These are phyloP conservation scores for Ajuga reptans DNA, from an alignment of 305 asterid genomes.

Conservation along the genomic window DNA sequence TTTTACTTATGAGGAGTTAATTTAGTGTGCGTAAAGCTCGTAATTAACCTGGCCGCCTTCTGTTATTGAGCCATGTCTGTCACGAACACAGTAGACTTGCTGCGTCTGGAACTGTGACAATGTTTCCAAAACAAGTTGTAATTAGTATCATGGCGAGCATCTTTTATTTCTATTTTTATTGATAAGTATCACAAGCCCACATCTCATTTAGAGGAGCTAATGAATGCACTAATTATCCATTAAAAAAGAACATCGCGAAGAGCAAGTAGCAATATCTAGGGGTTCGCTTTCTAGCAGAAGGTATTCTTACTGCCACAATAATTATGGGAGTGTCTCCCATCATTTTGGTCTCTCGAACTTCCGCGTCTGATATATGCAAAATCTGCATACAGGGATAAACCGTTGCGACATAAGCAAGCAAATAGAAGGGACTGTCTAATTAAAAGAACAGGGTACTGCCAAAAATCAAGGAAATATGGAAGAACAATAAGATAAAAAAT, in stretches of 20 bases:
- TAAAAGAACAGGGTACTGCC: background rate
- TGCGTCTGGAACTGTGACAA: constrained; percentile 81
- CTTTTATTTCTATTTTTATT: background rate
- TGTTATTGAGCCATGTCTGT: constrained; percentile 60
- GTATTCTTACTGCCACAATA: constrained; percentile 53
- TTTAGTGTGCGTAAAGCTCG: background rate
- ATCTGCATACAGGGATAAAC: constrained; percentile 48
- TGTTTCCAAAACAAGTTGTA: constrained; percentile 15
- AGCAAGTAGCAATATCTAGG: background rate
- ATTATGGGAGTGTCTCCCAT: constrained; percentile 93
- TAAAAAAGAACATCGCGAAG: background rate
- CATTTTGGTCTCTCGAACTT: constrained; percentile 87
- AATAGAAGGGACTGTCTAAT: background rate
- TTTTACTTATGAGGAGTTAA: no score
- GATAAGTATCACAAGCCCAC: no score
- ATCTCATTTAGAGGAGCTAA: background rate
- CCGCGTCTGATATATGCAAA: constrained; percentile 81
- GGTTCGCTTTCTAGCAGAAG: background rate
- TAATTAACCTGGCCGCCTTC: constrained; percentile 84
- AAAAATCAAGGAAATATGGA: background rate
- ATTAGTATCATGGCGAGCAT: background rate
- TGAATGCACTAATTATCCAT: background rate
- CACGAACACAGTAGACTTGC: constrained; percentile 82
- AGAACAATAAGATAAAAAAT: background rate
- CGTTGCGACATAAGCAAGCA: background rate